Evolutionary conservation across 768 basidiomycete species (phyloP).

Genomic region (Pulveroboletus sp.): DNA sequence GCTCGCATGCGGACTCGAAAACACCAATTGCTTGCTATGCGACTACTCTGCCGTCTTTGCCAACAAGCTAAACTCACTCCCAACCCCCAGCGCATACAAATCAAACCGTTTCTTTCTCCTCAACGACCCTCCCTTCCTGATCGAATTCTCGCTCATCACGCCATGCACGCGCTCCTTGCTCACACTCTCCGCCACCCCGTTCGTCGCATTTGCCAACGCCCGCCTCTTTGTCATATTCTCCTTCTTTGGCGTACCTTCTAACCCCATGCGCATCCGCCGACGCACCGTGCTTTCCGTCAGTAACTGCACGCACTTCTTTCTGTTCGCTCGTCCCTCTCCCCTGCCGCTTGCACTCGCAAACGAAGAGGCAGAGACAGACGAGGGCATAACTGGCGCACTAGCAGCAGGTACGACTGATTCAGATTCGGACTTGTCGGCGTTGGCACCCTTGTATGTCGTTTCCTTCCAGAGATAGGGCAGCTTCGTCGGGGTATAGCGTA

Average conservation of each 20-base stretch:
- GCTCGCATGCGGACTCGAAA: too few relatives aligned
- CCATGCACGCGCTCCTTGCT: background rate
- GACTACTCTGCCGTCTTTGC: background rate
- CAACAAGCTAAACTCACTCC: constrained; percentile 17
- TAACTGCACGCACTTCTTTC: constrained; percentile 20
- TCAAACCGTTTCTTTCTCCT: constrained; percentile 12
- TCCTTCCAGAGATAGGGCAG: constrained; percentile 18
- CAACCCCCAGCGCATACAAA: constrained; percentile 11
- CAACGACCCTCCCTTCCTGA: background rate
- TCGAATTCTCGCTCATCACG: constrained; percentile 11
- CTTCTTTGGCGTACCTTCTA: background rate
- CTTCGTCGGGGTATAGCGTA: constrained; percentile 14
- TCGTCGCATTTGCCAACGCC: constrained; percentile 16
- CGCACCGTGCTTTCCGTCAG: constrained; percentile 20
- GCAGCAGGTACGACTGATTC: background rate
- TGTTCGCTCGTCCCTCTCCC: background rate
- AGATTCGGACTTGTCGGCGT: background rate
- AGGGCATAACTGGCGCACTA: too few relatives aligned
- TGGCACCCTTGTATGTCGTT: background rate
- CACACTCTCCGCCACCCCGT: background rate
- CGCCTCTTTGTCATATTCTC: constrained; percentile 6
- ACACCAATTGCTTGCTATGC: too few relatives aligned
- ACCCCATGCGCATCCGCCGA: constrained; percentile 13
- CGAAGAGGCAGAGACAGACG: too few relatives aligned
- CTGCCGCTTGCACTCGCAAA: background rate